Evolutionary conservation across 106 monocot genomes (phyloP).

Genomic region (Vanilla planifolia): DNA sequence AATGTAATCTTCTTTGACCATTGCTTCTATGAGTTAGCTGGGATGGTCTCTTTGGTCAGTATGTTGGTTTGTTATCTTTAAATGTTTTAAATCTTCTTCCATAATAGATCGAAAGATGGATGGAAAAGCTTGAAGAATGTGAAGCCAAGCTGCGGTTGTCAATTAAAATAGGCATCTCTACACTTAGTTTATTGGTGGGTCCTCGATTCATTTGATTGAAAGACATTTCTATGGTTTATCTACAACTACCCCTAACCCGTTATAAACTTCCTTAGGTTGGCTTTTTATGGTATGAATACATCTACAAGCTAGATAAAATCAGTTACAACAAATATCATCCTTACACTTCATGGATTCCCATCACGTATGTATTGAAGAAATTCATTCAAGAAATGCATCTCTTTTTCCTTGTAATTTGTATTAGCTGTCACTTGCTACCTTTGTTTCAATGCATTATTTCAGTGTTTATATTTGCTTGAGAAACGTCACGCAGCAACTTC

Average conservation of each 20-base stretch:
- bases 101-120: slow-evolving; percentile 80
- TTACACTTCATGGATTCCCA: slow-evolving; percentile 99
- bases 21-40: no score
- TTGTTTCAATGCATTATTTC: no score
- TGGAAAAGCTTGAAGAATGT: slow-evolving; percentile 89
- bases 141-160: slow-evolving; percentile 54
- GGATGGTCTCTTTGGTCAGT: no score
- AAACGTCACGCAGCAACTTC: slow-evolving; percentile 67
- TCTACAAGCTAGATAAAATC: slow-evolving; percentile 89
- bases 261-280: slow-evolving; percentile 57
- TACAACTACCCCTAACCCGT: no score
- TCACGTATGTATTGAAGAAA: slow-evolving; percentile 88
- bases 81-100: background rate
- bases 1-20: slow-evolving; percentile 42
- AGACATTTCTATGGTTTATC: background rate
- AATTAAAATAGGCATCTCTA: slow-evolving; percentile 50
- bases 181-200: slow-evolving; percentile 62
- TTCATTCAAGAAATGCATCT: background rate
- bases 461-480: slow-evolving; percentile 94
- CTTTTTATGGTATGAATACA: slow-evolving; percentile 84
- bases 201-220: background rate
- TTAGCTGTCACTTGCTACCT: no score
- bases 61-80: no score
- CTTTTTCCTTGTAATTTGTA: background rate
- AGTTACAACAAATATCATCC: slow-evolving; percentile 95